Evolutionary conservation across 257 asterid species (phyloP).

Genomic region (Echium plantagineum): DNA sequence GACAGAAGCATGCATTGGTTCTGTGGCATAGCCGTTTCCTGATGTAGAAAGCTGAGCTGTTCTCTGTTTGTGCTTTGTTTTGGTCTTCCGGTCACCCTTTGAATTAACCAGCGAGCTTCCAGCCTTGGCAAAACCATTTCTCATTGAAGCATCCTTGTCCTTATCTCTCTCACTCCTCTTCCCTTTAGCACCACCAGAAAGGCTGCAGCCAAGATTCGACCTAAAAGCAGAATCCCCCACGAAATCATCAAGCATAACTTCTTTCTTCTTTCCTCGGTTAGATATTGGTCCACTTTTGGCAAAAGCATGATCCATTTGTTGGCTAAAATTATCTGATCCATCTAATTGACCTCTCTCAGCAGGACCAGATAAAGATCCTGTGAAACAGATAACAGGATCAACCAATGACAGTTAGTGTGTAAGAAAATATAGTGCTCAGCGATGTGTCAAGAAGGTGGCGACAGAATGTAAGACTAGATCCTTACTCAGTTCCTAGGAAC

Average conservation of each 20-base stretch:
- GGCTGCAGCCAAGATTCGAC: constrained; percentile 40
- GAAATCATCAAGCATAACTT: constrained; percentile 68
- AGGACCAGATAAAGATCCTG: constrained; percentile 17
- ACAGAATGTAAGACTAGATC: not conserved
- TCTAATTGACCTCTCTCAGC: constrained; percentile 30
- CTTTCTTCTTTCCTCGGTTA: constrained; percentile 80
- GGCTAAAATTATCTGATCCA: constrained; percentile 27
- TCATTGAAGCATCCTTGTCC: constrained; percentile 32
- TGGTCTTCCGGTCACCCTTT: constrained; percentile 78
- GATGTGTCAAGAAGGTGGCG: too few relatives aligned
- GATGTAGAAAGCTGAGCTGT: constrained; percentile 82
- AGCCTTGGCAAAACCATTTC: constrained; percentile 33
- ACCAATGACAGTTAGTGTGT: not conserved
- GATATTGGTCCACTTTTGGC: constrained; percentile 50
- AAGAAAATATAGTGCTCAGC: too few relatives aligned
- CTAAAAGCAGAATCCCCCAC: constrained; percentile 41
- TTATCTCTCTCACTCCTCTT: constrained; percentile 61
- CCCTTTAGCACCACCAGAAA: constrained; percentile 68
- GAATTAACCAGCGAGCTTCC: constrained; percentile 52
- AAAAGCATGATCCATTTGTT: constrained; percentile 33
- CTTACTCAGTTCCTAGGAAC: too few relatives aligned
- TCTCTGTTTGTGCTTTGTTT: constrained; percentile 76
- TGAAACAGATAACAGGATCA: constrained; percentile 2
- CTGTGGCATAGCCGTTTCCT: constrained; percentile 41
- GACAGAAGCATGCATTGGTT: constrained; percentile 22